Conservation (phyloP, 768 basidiomycete genomes). For the Nidula microcarpa region DNA sequence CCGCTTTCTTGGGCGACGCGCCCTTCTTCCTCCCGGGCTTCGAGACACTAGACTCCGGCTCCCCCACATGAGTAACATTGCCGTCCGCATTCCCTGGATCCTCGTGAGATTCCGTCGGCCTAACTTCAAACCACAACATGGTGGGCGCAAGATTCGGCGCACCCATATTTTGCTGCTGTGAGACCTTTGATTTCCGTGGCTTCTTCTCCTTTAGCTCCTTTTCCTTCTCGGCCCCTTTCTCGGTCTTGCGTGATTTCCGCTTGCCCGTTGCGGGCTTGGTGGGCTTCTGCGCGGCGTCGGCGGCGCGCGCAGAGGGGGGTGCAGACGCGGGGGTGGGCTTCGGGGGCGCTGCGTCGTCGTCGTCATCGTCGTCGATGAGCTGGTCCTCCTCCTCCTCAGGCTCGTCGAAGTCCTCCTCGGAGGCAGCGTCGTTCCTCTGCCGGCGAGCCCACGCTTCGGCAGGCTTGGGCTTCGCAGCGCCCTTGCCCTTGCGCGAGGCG, state of each 20-base stretch:
- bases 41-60: slow-evolving; percentile 2
- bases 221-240: slow-evolving; percentile 42
- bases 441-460: slow-evolving; percentile 1
- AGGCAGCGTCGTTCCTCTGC: slow-evolving; percentile 6
- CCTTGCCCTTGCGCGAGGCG: slow-evolving; percentile 10
- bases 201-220: slow-evolving; percentile 45
- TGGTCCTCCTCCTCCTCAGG: slow-evolving; percentile 77
- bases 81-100: slow-evolving; percentile 22
- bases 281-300: slow-evolving; percentile 41
- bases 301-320: slow-evolving; percentile 18
- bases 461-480: slow-evolving; percentile 6
- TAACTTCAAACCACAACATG: slow-evolving; percentile 38
- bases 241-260: slow-evolving; percentile 50
- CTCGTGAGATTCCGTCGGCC: slow-evolving; percentile 32
- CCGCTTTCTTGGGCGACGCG: neutral
- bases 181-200: slow-evolving; percentile 8
- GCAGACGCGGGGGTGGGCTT: slow-evolving; percentile 26
- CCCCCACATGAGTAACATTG: neutral
- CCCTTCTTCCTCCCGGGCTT: neutral
- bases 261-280: slow-evolving; percentile 39
- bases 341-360: slow-evolving; percentile 28
- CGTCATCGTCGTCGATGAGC: slow-evolving; percentile 71
- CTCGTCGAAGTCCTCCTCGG: slow-evolving; percentile 58
- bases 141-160: slow-evolving; percentile 33
- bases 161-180: slow-evolving; percentile 22